Base-by-base conservation (phyloP, 1,284 basidiomycete genomes). In the Pulchroboletus neoregius region DNA sequence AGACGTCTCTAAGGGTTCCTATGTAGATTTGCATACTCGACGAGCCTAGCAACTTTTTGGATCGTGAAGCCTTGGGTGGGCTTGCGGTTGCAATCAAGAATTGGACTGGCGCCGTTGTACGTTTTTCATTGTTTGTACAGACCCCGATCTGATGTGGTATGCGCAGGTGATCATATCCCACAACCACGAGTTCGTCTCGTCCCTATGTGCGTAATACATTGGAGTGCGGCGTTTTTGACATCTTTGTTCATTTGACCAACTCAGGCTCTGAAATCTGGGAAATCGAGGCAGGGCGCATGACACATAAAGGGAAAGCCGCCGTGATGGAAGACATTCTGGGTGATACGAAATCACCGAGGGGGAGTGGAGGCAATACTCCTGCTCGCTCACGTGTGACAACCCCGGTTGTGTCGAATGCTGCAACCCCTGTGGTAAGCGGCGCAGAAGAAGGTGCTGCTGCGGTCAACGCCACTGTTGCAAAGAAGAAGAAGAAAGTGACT, bases 21-120 rank as follows among this genome's bases (percentile, higher is more conserved):
- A 80, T 78, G 82, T 84, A 54, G 58, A 55, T 60, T 27, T 88
- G 86, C 60, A 72, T 89, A n/a, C 75, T 92, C 33, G 91, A 94
- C 65, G 91, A 97, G 70, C 95, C 95, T 28, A 97, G 92, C 65
- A 99, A 99, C 74, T 99, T 98, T 76, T 81, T 95, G 74, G 93
- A 93, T 66, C 80, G 87, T 51, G 87, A 91, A 63, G 87, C 92
- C 11, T 73, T 94, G 18, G 92, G 94, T 58, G 95, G 96, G 55
- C 75, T 99, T 31, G 94, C 95, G 32, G 87, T 95, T 33, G 95
- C 96, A 27, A 98, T 99, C 69, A 86, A 85, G 58, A 92, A 97
- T 60, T 99, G 94, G 94, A 84, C 83, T 50, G 94, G 94, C 54
- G 95, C 94, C 32, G 93, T 98, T 44, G 89, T 87, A 71, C 35